A percentile compares a stretch with the other conserved stretches of the same genome.
phyloP scores from a whole-genome alignment of 2,329 filamentous ascomycete species.

The Epichloe sp. region DNA sequence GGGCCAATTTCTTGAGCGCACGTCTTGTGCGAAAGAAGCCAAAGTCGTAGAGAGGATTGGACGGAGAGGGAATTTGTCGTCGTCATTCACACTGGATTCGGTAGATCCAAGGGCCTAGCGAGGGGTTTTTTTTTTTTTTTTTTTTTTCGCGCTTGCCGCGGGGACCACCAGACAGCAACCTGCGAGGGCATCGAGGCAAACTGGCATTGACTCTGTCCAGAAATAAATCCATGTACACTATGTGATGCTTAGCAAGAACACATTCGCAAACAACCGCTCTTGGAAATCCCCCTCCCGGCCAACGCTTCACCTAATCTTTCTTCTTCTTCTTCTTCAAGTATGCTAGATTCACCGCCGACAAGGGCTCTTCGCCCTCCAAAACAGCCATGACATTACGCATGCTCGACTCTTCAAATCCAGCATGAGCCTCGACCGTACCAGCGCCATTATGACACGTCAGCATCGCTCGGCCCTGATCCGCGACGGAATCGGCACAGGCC shows the following conservation, averaged over 20 bases:
- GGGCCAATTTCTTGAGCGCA: conserved; percentile 34
- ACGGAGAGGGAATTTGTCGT: neutral
- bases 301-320: neutral
- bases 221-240: no score
- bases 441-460: conserved; percentile 57
- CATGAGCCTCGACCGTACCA: conserved; percentile 50
- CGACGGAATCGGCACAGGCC: conserved; percentile 58
- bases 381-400: conserved; percentile 55
- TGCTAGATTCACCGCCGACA: conserved; percentile 52
- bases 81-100: no score
- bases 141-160: no score
- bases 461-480: conserved; percentile 30
- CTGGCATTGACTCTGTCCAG: no score
- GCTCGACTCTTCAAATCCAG: conserved; percentile 52
- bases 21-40: conserved; percentile 44
- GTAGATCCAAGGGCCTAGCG: no score
- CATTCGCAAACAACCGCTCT: neutral
- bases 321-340: conserved; percentile 21
- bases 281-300: no score
- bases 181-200: no score
- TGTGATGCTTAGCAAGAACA: neutral
- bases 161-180: no score
- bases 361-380: conserved; percentile 32
- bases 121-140: no score
- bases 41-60: conserved; percentile 21